phyloP scores from a whole-genome alignment of 495 filamentous ascomycete species.

The Tuber microsphaerosporum region DNA sequence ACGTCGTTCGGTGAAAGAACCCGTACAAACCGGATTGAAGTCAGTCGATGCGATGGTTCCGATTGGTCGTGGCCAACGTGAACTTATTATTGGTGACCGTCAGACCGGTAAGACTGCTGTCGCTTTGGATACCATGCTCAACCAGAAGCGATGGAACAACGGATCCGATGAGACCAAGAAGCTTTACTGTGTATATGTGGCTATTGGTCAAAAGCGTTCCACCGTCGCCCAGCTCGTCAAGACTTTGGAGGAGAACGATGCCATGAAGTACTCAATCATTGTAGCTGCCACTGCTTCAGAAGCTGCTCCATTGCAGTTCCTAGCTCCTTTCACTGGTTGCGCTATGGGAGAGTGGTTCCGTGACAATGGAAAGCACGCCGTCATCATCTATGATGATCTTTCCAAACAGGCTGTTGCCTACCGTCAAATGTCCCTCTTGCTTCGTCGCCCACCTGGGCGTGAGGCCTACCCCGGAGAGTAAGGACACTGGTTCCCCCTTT shows the following conservation, averaged over 20 bases:
- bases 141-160: conserved; percentile 98
- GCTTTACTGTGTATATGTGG: conserved; percentile 99
- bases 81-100: conserved; percentile 99
- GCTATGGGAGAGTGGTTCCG: conserved; percentile 83
- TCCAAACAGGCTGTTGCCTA: conserved; percentile 99
- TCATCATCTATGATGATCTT: conserved; percentile 93
- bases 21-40: conserved; percentile 98
- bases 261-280: conserved; percentile 96
- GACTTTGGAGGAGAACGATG: conserved; percentile 98
- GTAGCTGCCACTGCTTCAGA: conserved; percentile 97
- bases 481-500: conserved; percentile 33
- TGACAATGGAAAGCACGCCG: conserved; percentile 84
- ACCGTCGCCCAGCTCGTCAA: conserved; percentile 98
- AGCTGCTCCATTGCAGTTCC: conserved; percentile 87
- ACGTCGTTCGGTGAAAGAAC: conserved; percentile 92
- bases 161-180: conserved; percentile 85
- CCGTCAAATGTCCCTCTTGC: conserved; percentile 98
- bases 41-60: conserved; percentile 99
- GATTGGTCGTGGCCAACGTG: conserved; percentile 99
- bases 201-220: conserved; percentile 98
- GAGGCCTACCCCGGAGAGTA: conserved; percentile 98
- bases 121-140: conserved; percentile 94
- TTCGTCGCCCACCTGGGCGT: conserved; percentile 98
- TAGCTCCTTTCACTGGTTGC: conserved; percentile 86
- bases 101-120: conserved; percentile 99